Base-by-base conservation (phyloP, 169 alveolate species). In the Plasmodium chabaudi region DNA sequence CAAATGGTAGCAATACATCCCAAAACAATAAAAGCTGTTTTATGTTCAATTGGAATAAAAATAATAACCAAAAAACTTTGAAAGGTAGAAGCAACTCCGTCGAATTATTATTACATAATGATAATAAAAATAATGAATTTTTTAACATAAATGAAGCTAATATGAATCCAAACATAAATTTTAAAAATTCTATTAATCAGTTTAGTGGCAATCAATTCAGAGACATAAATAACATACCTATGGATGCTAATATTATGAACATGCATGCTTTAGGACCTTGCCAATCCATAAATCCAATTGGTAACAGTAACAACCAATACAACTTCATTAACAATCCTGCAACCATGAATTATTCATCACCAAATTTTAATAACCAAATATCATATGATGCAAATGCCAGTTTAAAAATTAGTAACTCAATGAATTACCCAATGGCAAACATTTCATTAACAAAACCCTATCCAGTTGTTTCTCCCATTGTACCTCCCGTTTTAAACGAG, bases 101-200 rank as follows among this genome's bases (percentile, higher is more conserved):
- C 13, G 88, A 75, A 63, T 67, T 75, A 10, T 63, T 75, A 49
- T 56, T 75, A 39, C 88, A 75, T 63, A 75, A 75, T 15, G 88
- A 75, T 27, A 75, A 75, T 25, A 21, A 64, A 27, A 65, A 44
- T 49, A 27, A 51, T 59, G 39, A 60, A 59, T 67, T 9, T 13
- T 15, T 15, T 21, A 39, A 53, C 12, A 9, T 34, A 19, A 17
- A 23, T 44, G 34, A 17, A 42, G 10, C 42, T 74, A 64, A 59
- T 6, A 34, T 27, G 1, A 13, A 1, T 61, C 25, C 71, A 21
- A 61, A 21, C 9, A 23, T 56, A 56, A 56, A 23, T 56, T 17
- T 17, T n/a, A 61, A 61, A 61, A 19, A 9, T 17, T 61, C 25
- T 23, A 34, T 34, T 5, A 34, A 34, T 34, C 42, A 34, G 4